Evolutionary conservation across 441 rosid species (phyloP), one percentile per base, ranked within the genome.

Genomic region (Syzygium malaccense): DNA sequence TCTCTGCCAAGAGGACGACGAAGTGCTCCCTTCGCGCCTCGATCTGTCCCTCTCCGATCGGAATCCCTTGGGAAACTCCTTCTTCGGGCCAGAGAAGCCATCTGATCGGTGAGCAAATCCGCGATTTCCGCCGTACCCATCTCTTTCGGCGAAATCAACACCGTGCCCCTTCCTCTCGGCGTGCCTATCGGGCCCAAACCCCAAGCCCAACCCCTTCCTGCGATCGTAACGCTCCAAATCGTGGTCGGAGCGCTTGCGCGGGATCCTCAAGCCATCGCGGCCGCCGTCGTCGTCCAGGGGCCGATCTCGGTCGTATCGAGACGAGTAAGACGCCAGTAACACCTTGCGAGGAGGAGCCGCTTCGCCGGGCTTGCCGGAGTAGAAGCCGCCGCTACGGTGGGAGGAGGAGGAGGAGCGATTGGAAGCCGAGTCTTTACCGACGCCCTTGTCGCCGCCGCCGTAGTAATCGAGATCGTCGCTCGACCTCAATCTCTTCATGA

Each of bases 41-140:
- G 96, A 94, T 86, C 99, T 93, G 85, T 97, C 99, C 91, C 99
- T 92, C 91, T 97, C 98, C 14, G 99, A 97, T 88, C 99, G 92
- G 89, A 94, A 95, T 32, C 98, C 97, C 86, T 97, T 98, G 0
- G 99, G 99, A 90, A 98, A 97, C 84, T 95, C 97, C 93, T 96
- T 96, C 91, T 95, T 93, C 1, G 98, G 88, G 86, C 95, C 97
- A 41, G 93, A 92, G 87, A 94, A 95, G 89, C 96, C 95, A 93
- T 98, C 99, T 32, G 99, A 94, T 88, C 99, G 95, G 90, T 94
- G 94, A 86, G 91, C 79, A 88, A 79, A 55, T 19, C 89, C 90
- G n/a, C 95, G 90, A 62, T 87, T 92, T 87, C 88, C 90, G 53
- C 88, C 80, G 71, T 91, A 88, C 49, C 92, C 90, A 49, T 94